These are phyloP conservation scores for Scorias spongiosa DNA, from an alignment of 2,329 filamentous ascomycete species.

Conservation along the genomic window DNA sequence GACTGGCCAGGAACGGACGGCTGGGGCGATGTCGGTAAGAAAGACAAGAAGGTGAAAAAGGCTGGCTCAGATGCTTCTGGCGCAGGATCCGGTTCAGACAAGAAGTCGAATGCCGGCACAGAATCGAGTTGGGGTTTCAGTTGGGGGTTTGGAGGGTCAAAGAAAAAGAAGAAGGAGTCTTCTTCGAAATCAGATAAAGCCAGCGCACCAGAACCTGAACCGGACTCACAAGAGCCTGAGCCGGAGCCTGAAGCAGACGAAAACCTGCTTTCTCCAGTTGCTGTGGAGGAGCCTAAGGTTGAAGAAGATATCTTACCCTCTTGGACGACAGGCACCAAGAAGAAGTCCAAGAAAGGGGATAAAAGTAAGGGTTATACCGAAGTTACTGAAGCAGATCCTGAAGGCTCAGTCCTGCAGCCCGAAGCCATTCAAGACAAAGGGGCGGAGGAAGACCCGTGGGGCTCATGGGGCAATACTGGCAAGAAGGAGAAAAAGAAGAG, in stretches of 20 bases:
- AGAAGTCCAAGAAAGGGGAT: constrained; percentile 33
- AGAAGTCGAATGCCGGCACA: background rate
- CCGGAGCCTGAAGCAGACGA: constrained; percentile 13
- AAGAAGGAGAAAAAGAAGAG: constrained; percentile 43
- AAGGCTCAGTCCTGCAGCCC: constrained; percentile 26
- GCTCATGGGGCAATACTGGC: constrained; percentile 22
- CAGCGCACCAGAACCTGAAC: too few species aligned
- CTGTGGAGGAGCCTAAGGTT: constrained; percentile 34
- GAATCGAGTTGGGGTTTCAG: constrained; percentile 2
- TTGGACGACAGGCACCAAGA: constrained; percentile 41
- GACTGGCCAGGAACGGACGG: constrained; percentile 13
- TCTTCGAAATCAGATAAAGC: too few species aligned
- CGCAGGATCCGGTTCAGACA: background rate
- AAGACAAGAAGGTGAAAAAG: constrained; percentile 15
- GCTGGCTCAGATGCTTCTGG: constrained; percentile 3
- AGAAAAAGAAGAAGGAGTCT: constrained; percentile 6
- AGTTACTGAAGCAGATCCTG: constrained; percentile 15
- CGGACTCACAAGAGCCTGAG: constrained; percentile 4
- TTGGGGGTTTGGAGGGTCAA: background rate
- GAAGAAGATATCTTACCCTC: constrained; percentile 38
- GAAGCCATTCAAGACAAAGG: constrained; percentile 23
- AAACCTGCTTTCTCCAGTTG: constrained; percentile 28
- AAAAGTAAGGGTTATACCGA: constrained; percentile 28
- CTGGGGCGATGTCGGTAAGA: constrained; percentile 16
- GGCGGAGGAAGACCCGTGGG: constrained; percentile 19